Evolutionary conservation across 305 asterid species (phyloP), one percentile per base, ranked within the genome.

Genomic region (Solanum hybrid): DNA sequence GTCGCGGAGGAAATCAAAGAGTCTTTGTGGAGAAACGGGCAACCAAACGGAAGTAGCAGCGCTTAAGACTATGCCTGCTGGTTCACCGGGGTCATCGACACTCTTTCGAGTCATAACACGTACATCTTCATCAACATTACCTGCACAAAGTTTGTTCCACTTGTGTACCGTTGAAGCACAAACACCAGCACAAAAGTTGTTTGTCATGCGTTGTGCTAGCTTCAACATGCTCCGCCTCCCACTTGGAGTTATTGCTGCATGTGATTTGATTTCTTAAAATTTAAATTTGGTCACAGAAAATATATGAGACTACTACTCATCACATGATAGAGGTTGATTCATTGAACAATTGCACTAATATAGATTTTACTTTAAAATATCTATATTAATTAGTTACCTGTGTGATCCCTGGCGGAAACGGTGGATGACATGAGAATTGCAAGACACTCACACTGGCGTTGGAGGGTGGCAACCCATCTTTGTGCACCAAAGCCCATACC

Each of bases 11-110:
- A 96, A 96, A 91, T 95, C 96, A 15, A 97, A 97, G 2, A 97
- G 93, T 78, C 95, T 90, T 45, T 95, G 98, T 0, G 98, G 97
- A 2, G 98, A 90, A 60, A 94, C 95, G 0, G 99, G 99, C 77
- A 97, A 91, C 99, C 99, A 97, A 2, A 96, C 99, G 1, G 99
- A 97, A 7, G 99, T 97, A 76, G 99, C 98, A 4, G 98, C 98
- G 72, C 98, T 94, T 38, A 97, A 84, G 51, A 97, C 99, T 9
- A 97, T 92, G 1, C 99, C 99, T 9, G 97, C 90, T 0, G 99
- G 99, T 94, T 97, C 99, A 0, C 99, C 99, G 0, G 98, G 99
- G 88, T 96, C 96, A 42, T 96, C 98, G 4, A 94, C 91, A 90
- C 98, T 96, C 94, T 95, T 93, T 5, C 99, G 90, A 1, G 99